These are phyloP conservation scores for Ustilago loliicola DNA, from an alignment of 1,284 basidiomycete species.

Conservation along the genomic window DNA sequence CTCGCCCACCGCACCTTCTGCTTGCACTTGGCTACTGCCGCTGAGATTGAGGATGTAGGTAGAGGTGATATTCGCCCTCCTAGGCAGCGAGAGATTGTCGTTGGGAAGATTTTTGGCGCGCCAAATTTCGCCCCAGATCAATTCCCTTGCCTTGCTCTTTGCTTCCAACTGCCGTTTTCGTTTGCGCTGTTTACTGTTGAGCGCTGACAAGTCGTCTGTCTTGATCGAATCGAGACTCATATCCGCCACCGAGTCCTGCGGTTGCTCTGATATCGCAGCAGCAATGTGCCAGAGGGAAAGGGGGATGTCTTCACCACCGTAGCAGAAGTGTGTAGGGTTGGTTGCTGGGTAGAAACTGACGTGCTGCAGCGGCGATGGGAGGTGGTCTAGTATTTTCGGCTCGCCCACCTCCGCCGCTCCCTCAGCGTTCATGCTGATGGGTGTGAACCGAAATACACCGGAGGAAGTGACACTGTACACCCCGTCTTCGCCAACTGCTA, in stretches of 20 bases:
- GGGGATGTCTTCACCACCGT: conserved; percentile 61
- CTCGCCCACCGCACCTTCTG: conserved; percentile 1
- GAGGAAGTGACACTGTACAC: conserved; percentile 56
- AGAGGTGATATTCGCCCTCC: conserved; percentile 54
- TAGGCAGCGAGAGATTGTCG: conserved; percentile 55
- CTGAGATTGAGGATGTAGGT: conserved; percentile 40
- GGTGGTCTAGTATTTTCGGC: conserved; percentile 23
- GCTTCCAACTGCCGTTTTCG: conserved; percentile 58
- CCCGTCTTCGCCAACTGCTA: conserved; percentile 46
- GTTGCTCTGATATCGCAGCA: conserved; percentile 38
- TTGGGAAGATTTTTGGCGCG: conserved; percentile 63
- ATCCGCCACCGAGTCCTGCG: conserved; percentile 15
- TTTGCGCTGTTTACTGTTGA: conserved; percentile 55
- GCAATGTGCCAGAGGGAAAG: conserved; percentile 58
- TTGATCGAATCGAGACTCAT: conserved; percentile 36
- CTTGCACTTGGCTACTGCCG: not conserved
- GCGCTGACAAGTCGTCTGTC: conserved; percentile 21
- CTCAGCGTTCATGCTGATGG: conserved; percentile 14
- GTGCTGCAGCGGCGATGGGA: conserved; percentile 58
- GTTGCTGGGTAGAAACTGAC: conserved; percentile 47
- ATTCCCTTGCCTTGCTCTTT: conserved; percentile 52
- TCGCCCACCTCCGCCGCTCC: conserved; percentile 14
- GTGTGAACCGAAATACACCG: conserved; percentile 52
- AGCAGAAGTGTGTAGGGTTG: conserved; percentile 58
- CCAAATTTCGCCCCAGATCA: conserved; percentile 62